Evolutionary conservation across 2,329 filamentous ascomycete genomes (phyloP), one percentile per base, ranked within the genome.

Genomic region (Xylaria sp.): DNA sequence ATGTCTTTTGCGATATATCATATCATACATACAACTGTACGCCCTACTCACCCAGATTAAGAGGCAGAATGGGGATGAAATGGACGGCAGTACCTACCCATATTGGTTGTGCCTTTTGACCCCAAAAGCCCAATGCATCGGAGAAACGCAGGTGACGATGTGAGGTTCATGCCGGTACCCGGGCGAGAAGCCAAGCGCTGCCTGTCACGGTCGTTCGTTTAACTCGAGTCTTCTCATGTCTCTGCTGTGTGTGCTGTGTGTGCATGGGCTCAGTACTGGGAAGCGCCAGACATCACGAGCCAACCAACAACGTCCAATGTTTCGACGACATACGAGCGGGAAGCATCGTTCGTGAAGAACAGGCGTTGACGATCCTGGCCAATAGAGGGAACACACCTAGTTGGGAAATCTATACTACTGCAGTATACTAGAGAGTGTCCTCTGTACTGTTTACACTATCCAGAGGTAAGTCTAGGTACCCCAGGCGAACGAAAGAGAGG

Each of bases 341-440:
- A 62, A 58, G 67, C 58, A 66, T 49, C 52, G 12, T 52, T 69
- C 67, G 62, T 66, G 58, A 66, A 49, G 67, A 59, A 59, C 3
- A 39, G 23, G 41, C 10, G 39, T 64, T 51, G 57, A 46, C 56
- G 20, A 52, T 43, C 5, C 43, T 49, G 49, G 25, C 56, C 55
- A 46, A 46, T 51, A 51, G 41, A 57, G 31, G 6, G 28, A 49
- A 54, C 57, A 48, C 23, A 33, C 52, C 39, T 51, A n/a, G 43
- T 39, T 15, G 3, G 56, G 18, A 46, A 58, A 31, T 8, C 33
- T 36, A 36, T 36, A 36, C 33, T 36, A 36, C 33, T 36, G 33
- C 10, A 36, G 33, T 36, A 7, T 36, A 36, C 6, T 36, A 36
- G 33, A 2, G 33, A 36, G 33, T 36, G 10, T 7, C 52, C 31